A percentile compares a stretch with the other conserved stretches of the same genome.
These are phyloP conservation scores for Paecilomyces sp. DNA, from an alignment of 2,329 filamentous ascomycete species.

Conservation along the genomic window DNA sequence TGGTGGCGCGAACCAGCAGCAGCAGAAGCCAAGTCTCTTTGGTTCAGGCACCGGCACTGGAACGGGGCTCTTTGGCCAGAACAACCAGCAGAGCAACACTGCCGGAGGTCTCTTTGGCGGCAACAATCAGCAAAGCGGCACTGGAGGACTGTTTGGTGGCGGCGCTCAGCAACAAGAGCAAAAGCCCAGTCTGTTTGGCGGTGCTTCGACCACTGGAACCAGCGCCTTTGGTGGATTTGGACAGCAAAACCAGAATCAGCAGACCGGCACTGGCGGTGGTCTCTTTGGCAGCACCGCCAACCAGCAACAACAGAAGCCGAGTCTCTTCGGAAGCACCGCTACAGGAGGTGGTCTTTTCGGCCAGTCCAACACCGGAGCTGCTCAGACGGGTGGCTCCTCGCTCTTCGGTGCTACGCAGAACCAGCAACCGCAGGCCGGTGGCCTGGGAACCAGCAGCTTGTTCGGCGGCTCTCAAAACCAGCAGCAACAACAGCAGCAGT, in stretches of 20 bases:
- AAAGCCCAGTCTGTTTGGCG: constrained; percentile 29
- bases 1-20: constrained; percentile 37
- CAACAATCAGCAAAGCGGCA: constrained; percentile 23
- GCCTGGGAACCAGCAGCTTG: constrained; percentile 35
- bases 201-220: constrained; percentile 15
- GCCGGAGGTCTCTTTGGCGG: constrained; percentile 38
- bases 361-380: constrained; percentile 11
- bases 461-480: constrained; percentile 49
- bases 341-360: constrained; percentile 44
- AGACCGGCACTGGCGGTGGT: constrained; percentile 30
- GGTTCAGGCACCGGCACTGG: constrained; percentile 27
- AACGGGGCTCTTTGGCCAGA: constrained; percentile 30
- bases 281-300: constrained; percentile 39
- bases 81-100: constrained; percentile 27
- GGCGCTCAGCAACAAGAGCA: constrained; percentile 25
- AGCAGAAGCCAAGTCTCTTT: constrained; percentile 36
- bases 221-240: constrained; percentile 34
- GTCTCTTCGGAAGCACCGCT: constrained; percentile 45
- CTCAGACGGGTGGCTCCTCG: constrained; percentile 39
- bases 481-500: constrained; percentile 46
- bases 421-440: constrained; percentile 26
- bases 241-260: constrained; percentile 34
- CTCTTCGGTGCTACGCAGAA: constrained; percentile 48
- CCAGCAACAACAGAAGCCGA: constrained; percentile 50
- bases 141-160: constrained; percentile 27